Percentiles rank a stretch among this genome's conserved stretches.
phyloP scores from a whole-genome alignment of 306 rosid genomes.

The Casuarina cunninghamiana region DNA sequence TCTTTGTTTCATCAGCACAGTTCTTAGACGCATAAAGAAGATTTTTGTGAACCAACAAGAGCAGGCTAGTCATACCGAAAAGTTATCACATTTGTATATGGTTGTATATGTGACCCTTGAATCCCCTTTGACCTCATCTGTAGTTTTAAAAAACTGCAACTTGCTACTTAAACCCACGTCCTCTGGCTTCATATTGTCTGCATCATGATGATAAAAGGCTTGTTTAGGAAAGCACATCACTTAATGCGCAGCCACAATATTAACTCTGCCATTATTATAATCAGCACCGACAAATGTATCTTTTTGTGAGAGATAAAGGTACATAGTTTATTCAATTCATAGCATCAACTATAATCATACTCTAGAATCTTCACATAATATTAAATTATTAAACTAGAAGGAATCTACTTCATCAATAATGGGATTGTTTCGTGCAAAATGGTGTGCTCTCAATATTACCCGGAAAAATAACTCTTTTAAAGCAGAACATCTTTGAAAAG shows the following conservation, averaged over 20 bases:
- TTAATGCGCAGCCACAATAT: neutral
- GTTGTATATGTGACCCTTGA: conserved; percentile 64
- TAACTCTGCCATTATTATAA: neutral
- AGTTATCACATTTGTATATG: conserved; percentile 57
- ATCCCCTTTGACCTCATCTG: conserved; percentile 39
- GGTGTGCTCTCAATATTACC: no score
- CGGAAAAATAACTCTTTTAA: no score
- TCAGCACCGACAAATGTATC: neutral
- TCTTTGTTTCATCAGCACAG: neutral
- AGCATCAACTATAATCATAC: no score
- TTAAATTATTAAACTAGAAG: no score
- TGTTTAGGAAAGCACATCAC: neutral
- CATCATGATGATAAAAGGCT: conserved; percentile 16
- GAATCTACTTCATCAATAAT: no score
- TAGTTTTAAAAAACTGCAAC: conserved; percentile 63
- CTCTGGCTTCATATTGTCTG: conserved; percentile 66
- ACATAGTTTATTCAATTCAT: no score
- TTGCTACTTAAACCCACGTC: conserved; percentile 63
- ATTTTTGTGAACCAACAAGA: neutral
- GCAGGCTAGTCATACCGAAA: conserved; percentile 51
- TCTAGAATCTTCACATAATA: no score
- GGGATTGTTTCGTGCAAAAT: no score
- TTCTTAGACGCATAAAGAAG: neutral
- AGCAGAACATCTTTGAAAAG: no score
- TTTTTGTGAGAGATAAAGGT: no score